Evolutionary conservation across 1,284 basidiomycete species (phyloP), one percentile per base, ranked within the genome.

Genomic region (Xerocomus amazonicus): DNA sequence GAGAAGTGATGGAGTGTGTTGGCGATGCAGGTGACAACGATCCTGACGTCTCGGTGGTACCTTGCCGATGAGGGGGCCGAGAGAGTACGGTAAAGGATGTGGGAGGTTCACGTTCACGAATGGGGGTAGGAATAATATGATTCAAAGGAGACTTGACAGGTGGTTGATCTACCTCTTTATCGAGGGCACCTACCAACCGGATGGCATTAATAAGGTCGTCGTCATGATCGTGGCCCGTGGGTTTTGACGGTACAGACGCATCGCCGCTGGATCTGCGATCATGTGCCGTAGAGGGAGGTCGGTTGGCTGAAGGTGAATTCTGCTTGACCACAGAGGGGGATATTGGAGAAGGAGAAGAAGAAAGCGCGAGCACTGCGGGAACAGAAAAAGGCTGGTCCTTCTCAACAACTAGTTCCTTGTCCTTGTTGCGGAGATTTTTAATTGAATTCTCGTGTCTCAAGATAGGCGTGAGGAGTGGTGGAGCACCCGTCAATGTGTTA

Each of bases 61-160:
- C 66, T 8, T 60, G 55, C 36, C 61, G 61, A n/a, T 70, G 68
- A 46, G 66, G 68, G 13, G 85, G 84, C 10, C 85, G 72, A 10
- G 84, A 86, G 3, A 81, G 84, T 29, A 87, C 84, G 48, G 78
- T 79, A 58, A 87, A 89, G 9, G 81, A 72, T 2, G 83, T 77
- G 1, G 77, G 76, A 2, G 81, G 78, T 37, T 78, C 72, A 27
- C 84, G 78, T 55, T 78, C 73, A 50, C 79, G 78, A 48, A 88
- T 84, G 12, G 77, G 78, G 23, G 82, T 85, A 1, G 85, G 85
- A 13, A 79, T 74, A 48, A 86, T 80, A 26, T 65, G 68, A 16
- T 66, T 59, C 39, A 39, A 49, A 7, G 48, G 43, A 17, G 50
- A 28, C 33, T 42, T 51, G 28, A 40, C 14, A 6, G 55, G 33